phyloP scores from a whole-genome alignment of 495 filamentous ascomycete genomes.

The Staphylotrichum longicolle region DNA sequence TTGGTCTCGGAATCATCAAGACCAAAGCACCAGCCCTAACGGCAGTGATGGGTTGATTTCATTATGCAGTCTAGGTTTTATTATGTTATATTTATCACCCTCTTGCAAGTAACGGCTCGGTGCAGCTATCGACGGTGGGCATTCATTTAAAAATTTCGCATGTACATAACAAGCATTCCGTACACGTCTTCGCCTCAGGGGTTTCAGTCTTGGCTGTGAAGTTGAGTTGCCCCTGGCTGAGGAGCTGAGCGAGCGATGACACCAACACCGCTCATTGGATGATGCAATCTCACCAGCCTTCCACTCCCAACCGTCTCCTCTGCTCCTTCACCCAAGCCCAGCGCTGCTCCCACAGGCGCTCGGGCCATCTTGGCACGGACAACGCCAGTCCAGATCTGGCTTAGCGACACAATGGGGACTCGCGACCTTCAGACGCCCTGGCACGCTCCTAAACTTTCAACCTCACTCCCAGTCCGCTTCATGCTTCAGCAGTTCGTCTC shows the following conservation, averaged over 20 bases:
- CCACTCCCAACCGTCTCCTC: neutral
- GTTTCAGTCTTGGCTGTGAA: neutral
- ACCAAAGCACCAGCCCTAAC: no score
- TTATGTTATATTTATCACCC: no score
- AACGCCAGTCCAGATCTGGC: slow-evolving; percentile 27
- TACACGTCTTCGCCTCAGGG: neutral
- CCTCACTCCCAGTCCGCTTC: slow-evolving; percentile 22
- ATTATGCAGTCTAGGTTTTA: no score
- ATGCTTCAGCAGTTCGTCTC: slow-evolving; percentile 18
- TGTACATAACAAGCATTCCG: neutral
- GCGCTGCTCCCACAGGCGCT: neutral
- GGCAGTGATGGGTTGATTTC: no score
- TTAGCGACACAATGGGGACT: slow-evolving; percentile 31
- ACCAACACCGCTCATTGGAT: slow-evolving; percentile 6
- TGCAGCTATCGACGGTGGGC: no score
- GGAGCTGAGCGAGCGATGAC: neutral
- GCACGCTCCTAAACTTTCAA: slow-evolving; percentile 30
- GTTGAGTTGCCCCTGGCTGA: no score
- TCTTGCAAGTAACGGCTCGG: no score
- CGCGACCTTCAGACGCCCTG: slow-evolving; percentile 32
- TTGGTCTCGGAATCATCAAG: no score
- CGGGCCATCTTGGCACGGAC: slow-evolving; percentile 25
- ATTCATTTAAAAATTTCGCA: neutral
- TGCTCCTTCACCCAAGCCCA: neutral
- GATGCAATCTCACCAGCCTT: slow-evolving; percentile 5